A percentile compares a stretch with the other conserved stretches of the same genome.
Conservation (phyloP, 2,329 filamentous ascomycete species). For the Colletotrichum brevisporum region DNA sequence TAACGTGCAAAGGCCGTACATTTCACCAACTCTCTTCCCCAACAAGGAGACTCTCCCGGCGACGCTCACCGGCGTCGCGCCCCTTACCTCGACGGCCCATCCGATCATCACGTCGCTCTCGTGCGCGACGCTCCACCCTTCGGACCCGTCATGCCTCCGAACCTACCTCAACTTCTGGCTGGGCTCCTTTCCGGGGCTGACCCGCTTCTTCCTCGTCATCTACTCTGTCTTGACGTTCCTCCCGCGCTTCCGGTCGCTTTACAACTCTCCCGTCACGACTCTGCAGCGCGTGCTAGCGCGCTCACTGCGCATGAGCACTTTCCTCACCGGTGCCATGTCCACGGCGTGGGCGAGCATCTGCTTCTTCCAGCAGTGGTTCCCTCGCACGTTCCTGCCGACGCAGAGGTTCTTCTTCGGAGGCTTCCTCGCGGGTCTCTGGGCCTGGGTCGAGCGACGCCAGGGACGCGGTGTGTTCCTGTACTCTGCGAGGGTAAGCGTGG, state of each 20-base stretch:
- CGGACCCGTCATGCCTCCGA: slow-evolving; percentile 88
- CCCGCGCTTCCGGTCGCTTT: slow-evolving; percentile 76
- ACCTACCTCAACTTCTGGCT: slow-evolving; percentile 93
- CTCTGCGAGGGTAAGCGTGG: slow-evolving; percentile 81
- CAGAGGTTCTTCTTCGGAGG: slow-evolving; percentile 93
- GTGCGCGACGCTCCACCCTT: slow-evolving; percentile 90
- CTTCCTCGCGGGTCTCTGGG: slow-evolving; percentile 88
- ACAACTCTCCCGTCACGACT: slow-evolving; percentile 77
- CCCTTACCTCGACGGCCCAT: slow-evolving; percentile 87
- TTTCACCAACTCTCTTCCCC: slow-evolving; percentile 90
- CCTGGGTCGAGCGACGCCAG: slow-evolving; percentile 77
- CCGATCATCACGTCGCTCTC: slow-evolving; percentile 88
- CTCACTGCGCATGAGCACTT: slow-evolving; percentile 81
- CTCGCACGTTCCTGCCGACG: slow-evolving; percentile 80
- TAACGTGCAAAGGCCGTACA: slow-evolving; percentile 71
- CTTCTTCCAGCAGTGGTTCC: slow-evolving; percentile 86
- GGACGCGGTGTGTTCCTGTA: slow-evolving; percentile 83
- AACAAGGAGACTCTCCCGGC: slow-evolving; percentile 76
- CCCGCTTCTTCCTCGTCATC: slow-evolving; percentile 82
- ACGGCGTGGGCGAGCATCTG: slow-evolving; percentile 92
- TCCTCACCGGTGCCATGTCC: slow-evolving; percentile 86
- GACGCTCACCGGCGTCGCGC: slow-evolving; percentile 77
- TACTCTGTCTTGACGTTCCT: slow-evolving; percentile 79
- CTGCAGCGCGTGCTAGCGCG: slow-evolving; percentile 76
- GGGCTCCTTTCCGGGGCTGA: slow-evolving; percentile 82